Evolutionary conservation across 2,329 filamentous ascomycete genomes (phyloP).

Genomic region (Xylariaceae sp.): DNA sequence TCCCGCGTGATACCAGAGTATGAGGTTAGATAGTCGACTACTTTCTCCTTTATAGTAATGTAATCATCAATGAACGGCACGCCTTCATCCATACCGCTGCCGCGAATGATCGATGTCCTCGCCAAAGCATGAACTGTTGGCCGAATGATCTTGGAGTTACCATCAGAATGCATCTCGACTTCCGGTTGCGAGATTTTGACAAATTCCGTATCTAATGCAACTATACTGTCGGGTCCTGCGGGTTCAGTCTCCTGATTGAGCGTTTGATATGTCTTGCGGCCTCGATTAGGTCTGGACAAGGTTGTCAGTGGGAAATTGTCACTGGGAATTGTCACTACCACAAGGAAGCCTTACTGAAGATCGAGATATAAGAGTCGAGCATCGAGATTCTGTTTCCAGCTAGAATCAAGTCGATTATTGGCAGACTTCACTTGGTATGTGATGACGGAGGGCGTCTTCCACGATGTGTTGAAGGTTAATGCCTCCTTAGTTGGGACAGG

Average conservation of each 20-base stretch:
- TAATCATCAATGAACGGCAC: constrained; percentile 97
- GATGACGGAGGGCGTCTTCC: constrained; percentile 91
- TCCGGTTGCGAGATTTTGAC: constrained; percentile 92
- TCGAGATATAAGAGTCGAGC: constrained; percentile 84
- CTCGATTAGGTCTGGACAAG: constrained; percentile 48
- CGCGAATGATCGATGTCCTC: constrained; percentile 89
- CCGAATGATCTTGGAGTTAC: constrained; percentile 87
- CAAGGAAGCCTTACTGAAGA: constrained; percentile 51
- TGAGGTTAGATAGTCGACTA: constrained; percentile 93
- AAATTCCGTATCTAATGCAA: constrained; percentile 96
- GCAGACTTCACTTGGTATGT: constrained; percentile 83
- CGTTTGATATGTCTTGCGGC: constrained; percentile 64
- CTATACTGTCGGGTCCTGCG: constrained; percentile 74
- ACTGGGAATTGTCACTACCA: background rate
- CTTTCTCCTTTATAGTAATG: constrained; percentile 86
- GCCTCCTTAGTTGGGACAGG: constrained; percentile 83
- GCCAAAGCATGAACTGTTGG: constrained; percentile 91
- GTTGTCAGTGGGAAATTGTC: constrained; percentile 33
- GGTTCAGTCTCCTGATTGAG: constrained; percentile 66
- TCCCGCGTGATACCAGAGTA: constrained; percentile 90
- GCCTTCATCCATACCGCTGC: constrained; percentile 78
- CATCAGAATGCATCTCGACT: constrained; percentile 95
- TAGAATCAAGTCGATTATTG: constrained; percentile 82
- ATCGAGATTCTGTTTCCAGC: constrained; percentile 86
- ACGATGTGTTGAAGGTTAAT: constrained; percentile 84